Percentiles rank a stretch among this genome's conserved stretches.
Evolutionary conservation across 1,284 basidiomycete genomes (phyloP).

Genomic region (Bondarzewia mesenterica): DNA sequence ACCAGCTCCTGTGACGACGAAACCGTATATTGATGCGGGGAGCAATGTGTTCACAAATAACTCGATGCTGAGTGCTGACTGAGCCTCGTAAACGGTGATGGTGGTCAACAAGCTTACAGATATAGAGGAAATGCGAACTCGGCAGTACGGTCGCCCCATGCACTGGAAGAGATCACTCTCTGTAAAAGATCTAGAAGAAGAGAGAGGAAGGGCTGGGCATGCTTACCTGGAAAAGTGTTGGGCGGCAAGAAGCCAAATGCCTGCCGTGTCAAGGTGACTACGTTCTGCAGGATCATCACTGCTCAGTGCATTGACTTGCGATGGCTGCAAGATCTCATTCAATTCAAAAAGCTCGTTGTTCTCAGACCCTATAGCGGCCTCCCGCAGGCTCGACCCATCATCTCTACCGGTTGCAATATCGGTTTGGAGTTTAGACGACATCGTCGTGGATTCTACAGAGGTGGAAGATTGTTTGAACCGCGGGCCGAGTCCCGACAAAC

Average conservation of each 20-base stretch:
- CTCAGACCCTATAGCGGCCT: no score
- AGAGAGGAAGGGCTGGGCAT: not conserved
- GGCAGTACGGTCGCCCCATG: slow-evolving; percentile 30
- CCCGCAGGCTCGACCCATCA: no score
- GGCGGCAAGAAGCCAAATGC: not conserved
- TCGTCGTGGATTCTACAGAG: no score
- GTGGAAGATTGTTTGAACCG: no score
- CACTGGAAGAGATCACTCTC: slow-evolving; percentile 15
- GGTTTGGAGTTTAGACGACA: no score
- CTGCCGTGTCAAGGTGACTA: not conserved
- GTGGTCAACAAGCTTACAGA: slow-evolving; percentile 14
- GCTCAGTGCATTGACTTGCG: no score
- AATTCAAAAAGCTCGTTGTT: no score
- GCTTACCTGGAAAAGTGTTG: slow-evolving; percentile 4
- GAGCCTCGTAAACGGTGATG: not conserved
- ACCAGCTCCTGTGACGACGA: slow-evolving; percentile 24
- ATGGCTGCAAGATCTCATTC: no score
- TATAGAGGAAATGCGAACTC: slow-evolving; percentile 36
- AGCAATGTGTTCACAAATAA: slow-evolving; percentile 35
- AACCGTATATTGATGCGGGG: slow-evolving; percentile 38
- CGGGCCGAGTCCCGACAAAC: no score
- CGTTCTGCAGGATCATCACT: no score
- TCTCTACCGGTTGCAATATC: no score
- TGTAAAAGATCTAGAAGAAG: not conserved
- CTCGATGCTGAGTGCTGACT: slow-evolving; percentile 16